Base-by-base conservation (phyloP, 306 rosid genomes). In the Dryas drummondii region DNA sequence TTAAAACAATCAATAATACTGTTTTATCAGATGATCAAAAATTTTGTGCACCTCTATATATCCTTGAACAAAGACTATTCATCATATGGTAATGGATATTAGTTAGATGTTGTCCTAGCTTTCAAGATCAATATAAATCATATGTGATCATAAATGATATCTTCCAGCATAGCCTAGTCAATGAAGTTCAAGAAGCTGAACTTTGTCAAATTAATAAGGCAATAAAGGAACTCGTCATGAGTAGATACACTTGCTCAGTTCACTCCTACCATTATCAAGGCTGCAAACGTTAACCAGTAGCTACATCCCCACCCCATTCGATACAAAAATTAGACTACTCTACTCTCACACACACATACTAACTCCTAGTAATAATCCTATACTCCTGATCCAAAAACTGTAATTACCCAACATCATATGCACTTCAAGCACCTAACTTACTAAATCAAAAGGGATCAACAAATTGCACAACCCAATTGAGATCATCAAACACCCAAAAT, bases 401-500 rank as follows among this genome's bases (percentile, higher is more conserved):
- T 22, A 22, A 22, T 46, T 47, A 47, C 45, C n/a, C 45, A 22
- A 3, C 4, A 57, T 58, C 75, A 13, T 17, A 71, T 42, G 42
- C 3, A 6, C 53, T 40, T 70, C 37, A 71, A 71, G 40, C 65
- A 71, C 37, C 72, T 37, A 76, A 15, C 62, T 69, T 75, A 62
- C 55, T 7, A 27, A 47, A 71, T 14, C 83, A 65, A 60, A 16
- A 4, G 45, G 52, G 68, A 61, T 52, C 44, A 65, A 54, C 45
- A 60, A 44, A 71, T 48, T 65, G 74, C 46, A 71, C 14, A 74
- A 40, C 77, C 71, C 51, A 22, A 22, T 76, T 57, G 61, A 37
- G 73, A 52, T 50, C n/a, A 48, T 49, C 64, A 75, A 84, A 73
- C n/a, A 15, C 9, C 56, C 26, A 60, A 82, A 59, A 48, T 59